Evolutionary conservation across 1,139 yeast species (phyloP).

Genomic region (Cylindricascospora bacillispora): DNA sequence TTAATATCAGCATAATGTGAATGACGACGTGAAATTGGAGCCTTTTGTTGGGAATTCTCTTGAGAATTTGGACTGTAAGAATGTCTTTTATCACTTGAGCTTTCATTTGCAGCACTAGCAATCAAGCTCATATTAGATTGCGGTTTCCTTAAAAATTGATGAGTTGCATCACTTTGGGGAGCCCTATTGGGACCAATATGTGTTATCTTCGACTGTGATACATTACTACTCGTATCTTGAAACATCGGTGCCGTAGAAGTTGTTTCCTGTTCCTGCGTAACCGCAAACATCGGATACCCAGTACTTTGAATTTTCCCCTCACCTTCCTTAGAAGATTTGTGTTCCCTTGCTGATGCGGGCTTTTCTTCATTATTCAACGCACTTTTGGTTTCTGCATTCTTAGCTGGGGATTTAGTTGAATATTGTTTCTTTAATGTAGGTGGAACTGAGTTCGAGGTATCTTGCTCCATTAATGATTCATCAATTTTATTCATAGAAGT

Average conservation of each 20-base stretch:
- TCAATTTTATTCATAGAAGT: background rate
- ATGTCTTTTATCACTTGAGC: background rate
- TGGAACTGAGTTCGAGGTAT: background rate
- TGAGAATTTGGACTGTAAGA: background rate
- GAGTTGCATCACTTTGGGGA: background rate
- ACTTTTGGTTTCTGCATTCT: background rate
- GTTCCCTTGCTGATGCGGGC: background rate
- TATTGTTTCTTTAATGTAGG: background rate
- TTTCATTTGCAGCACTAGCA: background rate
- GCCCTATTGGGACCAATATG: background rate
- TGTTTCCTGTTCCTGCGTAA: no score
- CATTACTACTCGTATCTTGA: background rate
- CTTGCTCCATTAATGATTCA: background rate
- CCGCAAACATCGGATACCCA: background rate
- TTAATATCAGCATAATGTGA: background rate
- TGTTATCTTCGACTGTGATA: background rate
- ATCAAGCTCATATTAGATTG: no score
- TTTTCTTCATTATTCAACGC: background rate
- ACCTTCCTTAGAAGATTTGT: background rate
- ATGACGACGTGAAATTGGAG: no score
- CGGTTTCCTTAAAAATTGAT: background rate
- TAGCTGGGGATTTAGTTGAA: slow-evolving; percentile 2
- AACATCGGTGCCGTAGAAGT: background rate
- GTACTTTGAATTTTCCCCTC: background rate
- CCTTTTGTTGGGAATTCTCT: no score